Evolutionary conservation across 1,139 yeast genomes (phyloP).

Genomic region (Diutina catenulata): DNA sequence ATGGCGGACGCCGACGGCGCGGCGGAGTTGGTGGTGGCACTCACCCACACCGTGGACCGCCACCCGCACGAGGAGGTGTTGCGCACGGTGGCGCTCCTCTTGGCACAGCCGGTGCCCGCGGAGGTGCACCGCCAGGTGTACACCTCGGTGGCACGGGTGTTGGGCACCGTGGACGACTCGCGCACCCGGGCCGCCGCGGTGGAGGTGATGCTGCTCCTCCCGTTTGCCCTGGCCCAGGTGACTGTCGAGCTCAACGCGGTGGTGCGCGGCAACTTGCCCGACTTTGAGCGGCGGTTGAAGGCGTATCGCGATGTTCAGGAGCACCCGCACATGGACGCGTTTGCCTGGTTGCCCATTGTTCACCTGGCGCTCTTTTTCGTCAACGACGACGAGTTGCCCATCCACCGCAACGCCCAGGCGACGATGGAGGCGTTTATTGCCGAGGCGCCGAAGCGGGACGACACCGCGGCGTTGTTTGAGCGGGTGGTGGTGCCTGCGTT

Average conservation of each 20-base stretch:
- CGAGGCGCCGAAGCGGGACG: constrained; percentile 21
- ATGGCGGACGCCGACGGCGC: background rate
- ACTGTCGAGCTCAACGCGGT: background rate
- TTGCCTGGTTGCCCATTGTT: constrained; percentile 75
- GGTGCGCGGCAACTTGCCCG: constrained; percentile 35
- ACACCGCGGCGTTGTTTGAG: constrained; percentile 35
- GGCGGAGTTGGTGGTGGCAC: background rate
- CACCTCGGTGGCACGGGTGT: background rate
- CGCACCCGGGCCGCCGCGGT: background rate
- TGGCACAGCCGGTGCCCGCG: background rate
- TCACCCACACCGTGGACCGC: background rate
- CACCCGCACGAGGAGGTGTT: background rate
- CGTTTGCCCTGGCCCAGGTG: background rate
- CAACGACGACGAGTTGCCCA: constrained; percentile 70
- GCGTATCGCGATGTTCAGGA: constrained; percentile 64
- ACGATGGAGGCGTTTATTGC: constrained; percentile 59
- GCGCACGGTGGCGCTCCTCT: constrained; percentile 1
- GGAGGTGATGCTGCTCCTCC: background rate
- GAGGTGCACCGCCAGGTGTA: background rate
- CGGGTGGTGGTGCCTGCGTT: constrained; percentile 53
- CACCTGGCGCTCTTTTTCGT: constrained; percentile 60
- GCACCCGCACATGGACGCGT: constrained; percentile 30
- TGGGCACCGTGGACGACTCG: background rate
- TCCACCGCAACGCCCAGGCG: constrained; percentile 69
- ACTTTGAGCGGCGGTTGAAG: constrained; percentile 61